Base-by-base conservation (phyloP, 1,139 yeast genomes). In the Yamadazyma taylorii region DNA sequence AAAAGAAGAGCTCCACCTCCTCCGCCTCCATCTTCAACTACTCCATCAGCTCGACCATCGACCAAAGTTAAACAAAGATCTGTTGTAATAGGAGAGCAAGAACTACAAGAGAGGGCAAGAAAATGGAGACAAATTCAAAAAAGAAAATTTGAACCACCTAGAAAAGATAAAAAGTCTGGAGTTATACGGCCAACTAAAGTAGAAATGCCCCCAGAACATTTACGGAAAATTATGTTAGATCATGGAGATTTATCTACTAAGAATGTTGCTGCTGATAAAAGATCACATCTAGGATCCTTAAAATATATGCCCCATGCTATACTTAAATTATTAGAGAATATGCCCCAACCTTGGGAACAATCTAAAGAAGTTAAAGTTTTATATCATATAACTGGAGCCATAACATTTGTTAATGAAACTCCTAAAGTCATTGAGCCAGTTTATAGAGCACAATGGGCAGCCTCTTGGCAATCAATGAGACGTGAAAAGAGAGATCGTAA, bases 301-400 rank as follows among this genome's bases (percentile, higher is more conserved):
- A 92, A 90, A 60, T 94, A 85, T 61, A 77, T 94, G 81, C 99
- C 99, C 0, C 97, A 92, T 62, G 97, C 98, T 0, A 78, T 90
- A 2, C 60, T 89, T 43, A 94, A 94, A 59, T 72, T 94, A 25
- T 57, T 94, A 34, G 98, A 94, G 54, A 90, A 89, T 52, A 92
- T 94, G 92, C 99, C 99, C 0, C 96, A 89, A 56, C 99, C 99
- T 1, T 94, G 99, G 99, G 97, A 94, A 58, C 78, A 79, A 42
- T 68, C 76, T 1, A 85, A 86, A 42, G 95, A 86, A 38, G 98
- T 94, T 10, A 80, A 78, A 43, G 97, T 92, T 7, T 61, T 92
- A 31, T 92, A 92, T 55, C 99, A 92, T 55, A 75, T 78, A 15
- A 81, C 95, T 0, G 98, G 98, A 12, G 97, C 98, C 11, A 85